Evolutionary conservation across 768 basidiomycete genomes (phyloP), one percentile per base, ranked within the genome.

Genomic region (Cystobasidium ongulense): DNA sequence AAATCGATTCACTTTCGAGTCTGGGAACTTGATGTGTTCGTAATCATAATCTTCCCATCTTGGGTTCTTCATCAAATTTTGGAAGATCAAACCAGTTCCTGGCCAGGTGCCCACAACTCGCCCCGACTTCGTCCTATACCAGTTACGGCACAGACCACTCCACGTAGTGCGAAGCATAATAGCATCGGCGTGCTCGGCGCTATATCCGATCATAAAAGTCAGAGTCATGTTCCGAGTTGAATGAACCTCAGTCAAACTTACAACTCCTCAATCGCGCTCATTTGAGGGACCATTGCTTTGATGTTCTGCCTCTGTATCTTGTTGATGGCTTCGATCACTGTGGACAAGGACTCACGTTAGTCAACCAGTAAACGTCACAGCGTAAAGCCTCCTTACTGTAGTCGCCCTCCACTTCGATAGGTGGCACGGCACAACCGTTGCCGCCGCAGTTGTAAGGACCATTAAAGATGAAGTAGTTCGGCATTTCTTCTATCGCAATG

Each of bases 221-320:
- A 67, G 65, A 23, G 25, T 18, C 15, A 43, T 39, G 17, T 29
- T 66, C 41, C n/a, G 39, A 41, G 18, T 50, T 13, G 10, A 31
- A 36, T 5, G 50, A 54, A 59, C 23, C 23, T 27, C n/a, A 27
- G 8, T 15, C 31, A 5, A 23, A 67, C 65, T 46, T 39, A 67
- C 65, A 67, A 67, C 15, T 67, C 65, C n/a, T 67, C 50, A 31
- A 67, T 53, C 4, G 65, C 65, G 31, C 43, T 50, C 39, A 53
- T 23, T 27, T 67, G 65, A 31, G 50, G 41, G 4, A 43, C 53
- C 59, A 72, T 72, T n/a, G 71, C 35, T 18, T 53, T 43, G 71
- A 74, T 74, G 43, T 70, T 66, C 38, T 74, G 66, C 18, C 74
- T 65, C 10, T 59, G 74, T 8, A 74, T 61, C 59, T 74, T 74